Evolutionary conservation across 805 yeast species (phyloP).

Genomic region (Kregervanrija delftensis): DNA sequence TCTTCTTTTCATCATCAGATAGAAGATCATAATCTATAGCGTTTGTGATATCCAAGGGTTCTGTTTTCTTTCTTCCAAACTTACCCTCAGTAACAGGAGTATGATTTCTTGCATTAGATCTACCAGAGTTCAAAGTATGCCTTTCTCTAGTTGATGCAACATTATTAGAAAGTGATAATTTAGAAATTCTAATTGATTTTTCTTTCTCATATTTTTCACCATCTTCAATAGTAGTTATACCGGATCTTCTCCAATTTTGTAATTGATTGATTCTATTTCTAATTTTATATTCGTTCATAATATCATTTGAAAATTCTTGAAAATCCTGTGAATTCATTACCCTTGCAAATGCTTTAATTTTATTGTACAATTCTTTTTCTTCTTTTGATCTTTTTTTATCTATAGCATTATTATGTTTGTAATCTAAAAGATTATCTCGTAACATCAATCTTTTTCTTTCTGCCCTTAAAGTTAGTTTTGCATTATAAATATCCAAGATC

Average conservation of each 20-base stretch:
- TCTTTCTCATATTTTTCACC: conserved; percentile 88
- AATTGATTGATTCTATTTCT: conserved; percentile 79
- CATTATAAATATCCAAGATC: conserved; percentile 81
- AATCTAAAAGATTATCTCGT: conserved; percentile 74
- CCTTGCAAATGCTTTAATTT: conserved; percentile 74
- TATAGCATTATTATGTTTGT: conserved; percentile 67
- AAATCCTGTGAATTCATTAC: conserved; percentile 78
- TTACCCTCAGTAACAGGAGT: conserved; percentile 18
- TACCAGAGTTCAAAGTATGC: conserved; percentile 25
- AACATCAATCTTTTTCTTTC: conserved; percentile 83
- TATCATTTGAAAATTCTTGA: conserved; percentile 63
- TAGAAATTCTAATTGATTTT: conserved; percentile 53
- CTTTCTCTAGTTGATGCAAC: conserved; percentile 22
- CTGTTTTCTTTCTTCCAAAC: conserved; percentile 29
- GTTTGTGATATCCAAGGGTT: conserved; percentile 62
- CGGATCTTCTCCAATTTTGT: conserved; percentile 90
- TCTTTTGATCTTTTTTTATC: conserved; percentile 88
- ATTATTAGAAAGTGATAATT: conserved; percentile 11
- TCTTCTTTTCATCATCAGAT: conserved; percentile 79
- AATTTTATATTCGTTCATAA: conserved; percentile 69
- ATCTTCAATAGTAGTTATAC: conserved; percentile 74
- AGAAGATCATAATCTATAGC: conserved; percentile 79
- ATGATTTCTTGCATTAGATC: conserved; percentile 24
- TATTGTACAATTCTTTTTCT: conserved; percentile 74
- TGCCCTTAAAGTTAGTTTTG: conserved; percentile 83